Percentiles rank a stretch among this genome's conserved stretches.
These are phyloP conservation scores for Phytophthora agathidicida DNA, from an alignment of 352 stramenopile genomes.

Conservation along the genomic window DNA sequence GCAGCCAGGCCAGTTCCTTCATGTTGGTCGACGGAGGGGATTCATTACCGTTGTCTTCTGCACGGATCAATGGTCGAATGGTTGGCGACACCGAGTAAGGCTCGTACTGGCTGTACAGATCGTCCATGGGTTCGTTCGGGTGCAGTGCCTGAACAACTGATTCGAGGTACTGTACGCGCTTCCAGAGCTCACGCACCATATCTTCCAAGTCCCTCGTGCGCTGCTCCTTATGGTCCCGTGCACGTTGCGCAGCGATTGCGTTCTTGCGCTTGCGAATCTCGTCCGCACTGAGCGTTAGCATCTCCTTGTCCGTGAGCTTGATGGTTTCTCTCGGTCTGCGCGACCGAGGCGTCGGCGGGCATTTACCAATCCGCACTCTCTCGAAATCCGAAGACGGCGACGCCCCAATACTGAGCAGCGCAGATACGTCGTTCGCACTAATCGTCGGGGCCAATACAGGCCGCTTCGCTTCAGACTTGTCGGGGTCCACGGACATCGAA, in stretches of 20 bases:
- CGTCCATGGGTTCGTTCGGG: constrained; percentile 33
- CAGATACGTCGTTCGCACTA: constrained; percentile 29
- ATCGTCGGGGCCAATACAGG: constrained; percentile 22
- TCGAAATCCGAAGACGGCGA: constrained; percentile 18
- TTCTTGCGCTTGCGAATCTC: constrained; percentile 78
- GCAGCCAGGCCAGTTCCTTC: constrained; percentile 35
- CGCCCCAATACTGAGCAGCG: constrained; percentile 22
- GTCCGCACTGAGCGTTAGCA: constrained; percentile 44
- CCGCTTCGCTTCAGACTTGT: constrained; percentile 12
- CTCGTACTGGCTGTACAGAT: constrained; percentile 50
- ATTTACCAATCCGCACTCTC: constrained; percentile 28
- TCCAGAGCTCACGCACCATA: constrained; percentile 62
- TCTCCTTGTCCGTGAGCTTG: constrained; percentile 50
- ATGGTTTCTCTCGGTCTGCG: constrained; percentile 48
- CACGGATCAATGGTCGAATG: constrained; percentile 22
- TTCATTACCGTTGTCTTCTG: neutral
- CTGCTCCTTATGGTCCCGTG: constrained; percentile 62
- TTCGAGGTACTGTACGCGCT: constrained; percentile 65
- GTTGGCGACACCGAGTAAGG: constrained; percentile 40
- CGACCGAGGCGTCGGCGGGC: constrained; percentile 26
- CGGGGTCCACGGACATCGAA: constrained; percentile 14
- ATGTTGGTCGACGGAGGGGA: constrained; percentile 22
- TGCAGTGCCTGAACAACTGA: constrained; percentile 40
- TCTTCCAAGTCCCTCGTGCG: constrained; percentile 63
- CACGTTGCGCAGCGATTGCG: constrained; percentile 61